Evolutionary conservation across 306 rosid species (phyloP).

Genomic region (Cucurbita pepo): DNA sequence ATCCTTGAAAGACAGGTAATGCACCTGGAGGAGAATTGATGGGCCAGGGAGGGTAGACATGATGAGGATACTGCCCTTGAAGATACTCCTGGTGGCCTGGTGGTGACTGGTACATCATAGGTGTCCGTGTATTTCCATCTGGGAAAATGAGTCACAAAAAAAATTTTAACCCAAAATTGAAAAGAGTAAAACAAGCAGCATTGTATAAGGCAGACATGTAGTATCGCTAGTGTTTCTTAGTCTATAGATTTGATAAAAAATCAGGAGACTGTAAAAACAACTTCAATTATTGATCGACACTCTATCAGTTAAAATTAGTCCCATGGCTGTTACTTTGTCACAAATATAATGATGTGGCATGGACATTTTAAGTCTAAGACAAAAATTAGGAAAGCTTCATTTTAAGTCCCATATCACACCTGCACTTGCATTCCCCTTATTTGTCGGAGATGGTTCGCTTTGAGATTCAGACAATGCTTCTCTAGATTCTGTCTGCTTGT

Average conservation of each 20-base stretch:
- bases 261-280: not conserved
- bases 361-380: not conserved
- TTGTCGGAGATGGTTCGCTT: conserved; percentile 29
- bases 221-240: not conserved
- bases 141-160: conserved; percentile 17
- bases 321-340: not conserved
- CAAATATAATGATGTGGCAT: not conserved
- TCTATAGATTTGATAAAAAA: not conserved
- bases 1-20: conserved; percentile 60
- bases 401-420: conserved; percentile 30
- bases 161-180: not conserved
- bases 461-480: conserved; percentile 13
- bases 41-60: conserved; percentile 88
- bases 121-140: conserved; percentile 38
- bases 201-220: not conserved
- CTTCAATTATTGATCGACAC: not conserved
- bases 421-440: conserved; percentile 38
- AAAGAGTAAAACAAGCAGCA: not conserved
- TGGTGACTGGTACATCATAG: conserved; percentile 41
- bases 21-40: conserved; percentile 74
- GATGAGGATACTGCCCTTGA: conserved; percentile 86
- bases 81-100: conserved; percentile 49
- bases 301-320: not conserved
- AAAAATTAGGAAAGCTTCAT: not conserved
- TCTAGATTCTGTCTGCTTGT: conserved; percentile 18